phyloP scores from a whole-genome alignment of 768 basidiomycete species.

The Panaeolus cyanescens region DNA sequence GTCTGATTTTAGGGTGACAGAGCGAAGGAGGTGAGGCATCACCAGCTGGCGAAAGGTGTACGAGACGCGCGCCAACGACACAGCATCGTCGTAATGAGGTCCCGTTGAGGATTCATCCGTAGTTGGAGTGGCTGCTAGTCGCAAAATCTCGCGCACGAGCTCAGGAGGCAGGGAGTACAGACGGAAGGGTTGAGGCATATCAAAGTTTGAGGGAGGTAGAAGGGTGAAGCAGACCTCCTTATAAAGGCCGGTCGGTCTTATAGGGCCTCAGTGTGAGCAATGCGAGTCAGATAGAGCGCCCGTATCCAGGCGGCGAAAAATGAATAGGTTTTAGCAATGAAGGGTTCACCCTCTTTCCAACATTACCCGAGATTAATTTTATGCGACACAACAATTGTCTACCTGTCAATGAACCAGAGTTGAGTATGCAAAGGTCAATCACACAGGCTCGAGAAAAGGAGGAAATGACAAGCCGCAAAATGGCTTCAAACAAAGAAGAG shows the following conservation, averaged over 20 bases:
- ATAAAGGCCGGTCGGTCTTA: background rate
- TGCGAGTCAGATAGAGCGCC: background rate
- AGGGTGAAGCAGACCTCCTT: background rate
- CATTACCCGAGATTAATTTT: background rate
- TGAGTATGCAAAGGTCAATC: no score
- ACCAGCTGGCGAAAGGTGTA: slow-evolving; percentile 29
- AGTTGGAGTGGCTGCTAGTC: slow-evolving; percentile 28
- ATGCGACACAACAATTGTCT: no score
- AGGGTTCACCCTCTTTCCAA: background rate
- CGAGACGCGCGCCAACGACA: slow-evolving; percentile 35
- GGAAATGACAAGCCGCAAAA: no score
- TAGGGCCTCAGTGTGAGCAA: background rate
- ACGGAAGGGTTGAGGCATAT: slow-evolving; percentile 8
- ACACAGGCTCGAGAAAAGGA: no score
- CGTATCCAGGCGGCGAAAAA: background rate
- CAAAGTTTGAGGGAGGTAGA: background rate
- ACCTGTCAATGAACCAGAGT: no score
- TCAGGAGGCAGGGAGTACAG: slow-evolving; percentile 33
- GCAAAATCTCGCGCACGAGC: slow-evolving; percentile 35
- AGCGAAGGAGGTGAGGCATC: slow-evolving; percentile 41
- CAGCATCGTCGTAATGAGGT: slow-evolving; percentile 24
- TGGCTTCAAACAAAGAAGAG: no score
- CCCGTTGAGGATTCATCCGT: slow-evolving; percentile 8
- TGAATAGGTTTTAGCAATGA: background rate
- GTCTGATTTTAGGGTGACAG: slow-evolving; percentile 32